These are phyloP conservation scores for Hortaea werneckii DNA, from an alignment of 2,329 filamentous ascomycete species.

Conservation along the genomic window DNA sequence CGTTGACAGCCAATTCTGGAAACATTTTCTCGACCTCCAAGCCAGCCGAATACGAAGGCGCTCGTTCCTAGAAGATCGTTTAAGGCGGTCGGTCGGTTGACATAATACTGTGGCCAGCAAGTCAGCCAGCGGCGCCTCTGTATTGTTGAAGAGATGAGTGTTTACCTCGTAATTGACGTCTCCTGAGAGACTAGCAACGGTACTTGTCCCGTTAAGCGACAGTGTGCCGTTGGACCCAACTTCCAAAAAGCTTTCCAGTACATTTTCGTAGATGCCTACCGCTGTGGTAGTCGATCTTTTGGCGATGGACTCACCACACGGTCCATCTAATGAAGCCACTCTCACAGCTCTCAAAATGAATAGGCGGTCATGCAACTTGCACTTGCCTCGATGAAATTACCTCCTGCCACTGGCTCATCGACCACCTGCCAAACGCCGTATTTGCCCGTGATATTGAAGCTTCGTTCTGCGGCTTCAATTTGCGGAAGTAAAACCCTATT, in stretches of 20 bases:
- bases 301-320: slow-evolving; percentile 16
- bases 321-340: slow-evolving; percentile 26
- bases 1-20: too few relatives aligned
- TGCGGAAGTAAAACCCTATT: slow-evolving; percentile 31
- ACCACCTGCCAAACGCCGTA: slow-evolving; percentile 49
- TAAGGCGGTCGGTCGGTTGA: slow-evolving; percentile 27
- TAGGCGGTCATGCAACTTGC: slow-evolving; percentile 49
- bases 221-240: slow-evolving; percentile 36
- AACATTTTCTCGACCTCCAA: slow-evolving; percentile 22
- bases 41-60: slow-evolving; percentile 31
- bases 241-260: slow-evolving; percentile 36
- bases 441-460: slow-evolving; percentile 6
- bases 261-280: slow-evolving; percentile 43
- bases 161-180: slow-evolving; percentile 42
- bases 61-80: slow-evolving; percentile 33
- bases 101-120: slow-evolving; percentile 32
- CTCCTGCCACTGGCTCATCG: slow-evolving; percentile 35
- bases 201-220: slow-evolving; percentile 34
- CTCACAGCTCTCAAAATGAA: slow-evolving; percentile 40
- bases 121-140: slow-evolving; percentile 1
- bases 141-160: neutral
- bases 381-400: slow-evolving; percentile 53
- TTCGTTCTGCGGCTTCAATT: slow-evolving; percentile 28
- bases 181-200: slow-evolving; percentile 42
- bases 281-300: slow-evolving; percentile 16